These are phyloP conservation scores for Claviceps purpurea DNA, from an alignment of 2,329 filamentous ascomycete genomes.

Conservation along the genomic window DNA sequence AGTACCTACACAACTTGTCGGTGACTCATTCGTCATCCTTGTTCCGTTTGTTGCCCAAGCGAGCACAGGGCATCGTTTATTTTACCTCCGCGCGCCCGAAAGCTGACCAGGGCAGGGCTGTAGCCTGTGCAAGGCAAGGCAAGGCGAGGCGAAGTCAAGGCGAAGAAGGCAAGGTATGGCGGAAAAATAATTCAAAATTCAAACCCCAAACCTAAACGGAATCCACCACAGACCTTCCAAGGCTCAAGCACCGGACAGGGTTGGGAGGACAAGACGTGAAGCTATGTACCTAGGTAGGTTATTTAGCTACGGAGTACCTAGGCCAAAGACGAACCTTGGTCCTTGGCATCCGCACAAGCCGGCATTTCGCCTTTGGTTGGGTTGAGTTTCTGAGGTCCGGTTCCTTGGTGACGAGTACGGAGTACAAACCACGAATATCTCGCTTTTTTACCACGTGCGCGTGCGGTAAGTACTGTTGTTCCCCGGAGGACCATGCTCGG, in stretches of 20 bases:
- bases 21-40: slow-evolving; percentile 2
- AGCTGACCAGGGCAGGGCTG: neutral
- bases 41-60: slow-evolving; percentile 1
- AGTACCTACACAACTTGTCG: no score
- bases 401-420: neutral
- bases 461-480: neutral
- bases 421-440: no score
- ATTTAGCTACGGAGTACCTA: neutral
- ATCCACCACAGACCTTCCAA: no score
- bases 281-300: neutral
- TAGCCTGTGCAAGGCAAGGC: neutral
- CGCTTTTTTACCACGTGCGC: neutral
- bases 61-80: neutral
- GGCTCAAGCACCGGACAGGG: neutral
- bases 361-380: neutral
- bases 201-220: no score
- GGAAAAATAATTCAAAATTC: neutral
- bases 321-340: no score
- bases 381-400: neutral
- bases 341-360: neutral
- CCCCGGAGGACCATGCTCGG: neutral
- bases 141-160: neutral
- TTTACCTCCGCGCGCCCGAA: neutral
- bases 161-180: neutral
- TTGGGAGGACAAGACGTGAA: neutral